Conservation (phyloP, 2,329 filamentous ascomycete species). For the Tolypocladium pustulatum region DNA sequence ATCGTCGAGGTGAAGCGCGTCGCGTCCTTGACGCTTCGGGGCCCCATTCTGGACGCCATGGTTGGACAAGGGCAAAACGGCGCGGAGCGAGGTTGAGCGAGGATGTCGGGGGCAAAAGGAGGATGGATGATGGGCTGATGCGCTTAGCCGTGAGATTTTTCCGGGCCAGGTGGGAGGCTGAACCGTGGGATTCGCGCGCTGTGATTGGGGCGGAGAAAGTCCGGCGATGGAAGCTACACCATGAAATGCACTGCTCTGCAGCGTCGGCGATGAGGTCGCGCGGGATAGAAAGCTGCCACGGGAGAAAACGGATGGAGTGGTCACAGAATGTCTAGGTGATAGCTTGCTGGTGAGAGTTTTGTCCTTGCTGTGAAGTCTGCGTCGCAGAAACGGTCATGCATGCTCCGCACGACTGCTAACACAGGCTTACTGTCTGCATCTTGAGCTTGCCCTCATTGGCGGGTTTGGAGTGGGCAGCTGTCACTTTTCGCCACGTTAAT, state of each 20-base stretch:
- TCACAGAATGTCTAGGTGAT: not conserved
- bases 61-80: slow-evolving; percentile 4
- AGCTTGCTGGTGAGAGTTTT: not conserved
- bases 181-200: slow-evolving; percentile 15
- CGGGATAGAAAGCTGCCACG: not conserved
- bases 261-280: not conserved
- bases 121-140: not conserved
- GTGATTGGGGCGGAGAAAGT: slow-evolving; percentile 26
- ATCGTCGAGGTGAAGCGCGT: slow-evolving; percentile 54
- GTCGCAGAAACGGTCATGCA: not conserved
- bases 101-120: not conserved
- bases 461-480: not conserved
- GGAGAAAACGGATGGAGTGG: not conserved
- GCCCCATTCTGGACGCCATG: slow-evolving; percentile 34
- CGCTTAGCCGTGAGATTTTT: slow-evolving; percentile 25
- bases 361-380: not conserved
- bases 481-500: not conserved
- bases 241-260: not conserved
- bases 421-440: not conserved
- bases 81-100: not conserved
- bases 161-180: slow-evolving; percentile 5
- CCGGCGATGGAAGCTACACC: slow-evolving; percentile 15
- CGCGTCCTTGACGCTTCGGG: slow-evolving; percentile 66
- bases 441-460: not conserved
- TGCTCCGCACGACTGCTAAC: not conserved